Conservation (phyloP, 2,329 filamentous ascomycete genomes). For the Aspergillus tanneri region DNA sequence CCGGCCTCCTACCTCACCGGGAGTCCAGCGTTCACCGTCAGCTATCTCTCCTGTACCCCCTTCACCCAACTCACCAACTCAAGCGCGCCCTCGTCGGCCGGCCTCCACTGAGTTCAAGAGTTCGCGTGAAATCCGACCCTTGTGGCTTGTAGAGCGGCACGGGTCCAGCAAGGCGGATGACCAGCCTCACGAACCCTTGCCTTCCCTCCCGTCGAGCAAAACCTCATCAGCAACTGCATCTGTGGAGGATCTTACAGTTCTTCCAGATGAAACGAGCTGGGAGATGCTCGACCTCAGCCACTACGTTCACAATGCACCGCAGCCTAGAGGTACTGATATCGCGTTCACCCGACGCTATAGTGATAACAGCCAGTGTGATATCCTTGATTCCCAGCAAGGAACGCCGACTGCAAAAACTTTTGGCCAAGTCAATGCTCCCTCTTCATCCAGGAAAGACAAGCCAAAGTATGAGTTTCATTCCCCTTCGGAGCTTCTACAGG, state of each 20-base stretch:
- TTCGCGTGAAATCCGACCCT: slow-evolving; percentile 69
- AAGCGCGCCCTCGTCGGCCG: slow-evolving; percentile 46
- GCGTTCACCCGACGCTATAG: slow-evolving; percentile 36
- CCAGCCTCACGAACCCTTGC: slow-evolving; percentile 44
- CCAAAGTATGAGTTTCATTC: slow-evolving; percentile 49
- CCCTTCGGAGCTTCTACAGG: slow-evolving; percentile 46
- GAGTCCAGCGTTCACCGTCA: slow-evolving; percentile 43
- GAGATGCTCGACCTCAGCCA: slow-evolving; percentile 31
- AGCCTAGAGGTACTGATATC: slow-evolving; percentile 27
- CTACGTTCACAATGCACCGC: slow-evolving; percentile 19
- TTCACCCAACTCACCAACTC: slow-evolving; percentile 45
- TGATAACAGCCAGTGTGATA: slow-evolving; percentile 41
- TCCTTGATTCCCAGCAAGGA: slow-evolving; percentile 62
- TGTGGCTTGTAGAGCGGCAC: slow-evolving; percentile 75
- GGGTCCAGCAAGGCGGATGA: slow-evolving; percentile 42
- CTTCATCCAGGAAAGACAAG: slow-evolving; percentile 37
- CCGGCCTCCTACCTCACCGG: slow-evolving; percentile 49
- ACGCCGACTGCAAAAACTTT: slow-evolving; percentile 65
- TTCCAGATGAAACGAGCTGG: slow-evolving; percentile 31
- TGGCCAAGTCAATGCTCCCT: slow-evolving; percentile 24
- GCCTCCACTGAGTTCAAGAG: slow-evolving; percentile 54
- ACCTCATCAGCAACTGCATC: slow-evolving; percentile 50
- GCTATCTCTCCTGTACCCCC: slow-evolving; percentile 37
- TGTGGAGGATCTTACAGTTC: slow-evolving; percentile 40
- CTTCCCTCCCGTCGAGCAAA: slow-evolving; percentile 53